Conservation (phyloP, 2,329 filamentous ascomycete species). For the Aspergillus pseudonomiae region DNA sequence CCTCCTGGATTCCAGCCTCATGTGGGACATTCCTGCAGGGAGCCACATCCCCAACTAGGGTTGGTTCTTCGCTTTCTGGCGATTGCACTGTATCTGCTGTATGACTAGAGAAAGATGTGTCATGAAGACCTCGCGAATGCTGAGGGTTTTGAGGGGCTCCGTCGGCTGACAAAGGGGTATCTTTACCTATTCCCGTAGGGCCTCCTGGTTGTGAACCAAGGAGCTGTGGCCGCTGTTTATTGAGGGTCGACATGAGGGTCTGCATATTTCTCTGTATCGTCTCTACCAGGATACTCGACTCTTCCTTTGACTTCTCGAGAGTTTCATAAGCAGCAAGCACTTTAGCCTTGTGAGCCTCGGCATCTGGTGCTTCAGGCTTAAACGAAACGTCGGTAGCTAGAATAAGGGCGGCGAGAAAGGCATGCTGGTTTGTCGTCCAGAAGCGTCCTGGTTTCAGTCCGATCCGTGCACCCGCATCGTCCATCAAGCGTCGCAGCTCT, state of each 20-base stretch:
- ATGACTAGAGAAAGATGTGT: background rate
- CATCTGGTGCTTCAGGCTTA: constrained; percentile 20
- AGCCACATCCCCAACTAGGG: background rate
- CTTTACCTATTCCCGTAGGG: background rate
- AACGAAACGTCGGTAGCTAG: constrained; percentile 29
- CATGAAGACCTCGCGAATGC: no score
- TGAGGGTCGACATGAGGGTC: constrained; percentile 4
- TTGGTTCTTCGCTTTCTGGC: background rate
- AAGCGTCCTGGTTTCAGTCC: constrained; percentile 22
- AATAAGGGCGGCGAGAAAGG: constrained; percentile 27
- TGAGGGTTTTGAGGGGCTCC: no score
- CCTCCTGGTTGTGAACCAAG: background rate
- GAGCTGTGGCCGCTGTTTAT: background rate
- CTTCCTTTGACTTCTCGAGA: constrained; percentile 8
- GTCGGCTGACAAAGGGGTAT: background rate
- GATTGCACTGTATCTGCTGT: background rate
- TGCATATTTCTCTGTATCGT: constrained; percentile 9
- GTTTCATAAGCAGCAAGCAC: constrained; percentile 9
- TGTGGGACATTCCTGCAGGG: background rate
- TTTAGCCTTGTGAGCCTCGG: constrained; percentile 14
- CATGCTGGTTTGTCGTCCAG: constrained; percentile 27
- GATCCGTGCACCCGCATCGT: constrained; percentile 7
- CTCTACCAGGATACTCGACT: background rate
- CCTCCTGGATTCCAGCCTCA: background rate
- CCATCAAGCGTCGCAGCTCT: constrained; percentile 5